These are phyloP conservation scores for Dictyophora rubrovolvata DNA, from an alignment of 768 basidiomycete genomes.

Conservation along the genomic window DNA sequence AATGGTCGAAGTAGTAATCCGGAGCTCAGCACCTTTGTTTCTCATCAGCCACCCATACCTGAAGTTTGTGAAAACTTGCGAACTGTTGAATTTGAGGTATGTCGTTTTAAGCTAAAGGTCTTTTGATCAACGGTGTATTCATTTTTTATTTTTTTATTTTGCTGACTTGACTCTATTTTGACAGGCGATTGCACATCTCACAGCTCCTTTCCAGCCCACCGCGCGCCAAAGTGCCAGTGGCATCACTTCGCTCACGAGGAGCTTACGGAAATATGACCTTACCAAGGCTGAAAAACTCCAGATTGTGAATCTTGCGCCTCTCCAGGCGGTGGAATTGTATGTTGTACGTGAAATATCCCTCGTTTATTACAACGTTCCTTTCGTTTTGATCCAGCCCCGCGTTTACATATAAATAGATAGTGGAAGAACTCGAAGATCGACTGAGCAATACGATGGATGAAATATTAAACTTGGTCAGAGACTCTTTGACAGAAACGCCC, in stretches of 20 bases:
- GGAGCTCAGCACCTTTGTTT: slow-evolving; percentile 3
- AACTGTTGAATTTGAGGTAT: slow-evolving; percentile 78
- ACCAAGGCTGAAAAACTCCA: slow-evolving; percentile 92
- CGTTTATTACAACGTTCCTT: too few relatives aligned
- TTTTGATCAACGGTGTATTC: too few relatives aligned
- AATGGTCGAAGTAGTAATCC: too few relatives aligned
- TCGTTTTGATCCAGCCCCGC: not conserved
- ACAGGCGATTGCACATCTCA: slow-evolving; percentile 80
- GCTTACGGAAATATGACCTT: slow-evolving; percentile 56
- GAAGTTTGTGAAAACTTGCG: slow-evolving; percentile 73
- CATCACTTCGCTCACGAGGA: slow-evolving; percentile 55
- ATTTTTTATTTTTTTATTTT: not conserved
- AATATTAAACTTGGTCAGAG: not conserved
- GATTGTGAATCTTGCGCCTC: slow-evolving; percentile 83
- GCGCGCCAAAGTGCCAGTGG: slow-evolving; percentile 51
- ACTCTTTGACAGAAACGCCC: not conserved
- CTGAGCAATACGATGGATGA: not conserved
- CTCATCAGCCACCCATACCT: slow-evolving; percentile 27
- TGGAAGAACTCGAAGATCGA: not conserved
- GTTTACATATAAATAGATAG: not conserved
- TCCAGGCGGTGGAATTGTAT: slow-evolving; percentile 75
- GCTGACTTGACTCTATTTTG: too few relatives aligned
- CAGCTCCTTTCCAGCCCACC: slow-evolving; percentile 64
- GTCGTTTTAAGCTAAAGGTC: slow-evolving; percentile 8
- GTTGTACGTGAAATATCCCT: slow-evolving; percentile 46